Evolutionary conservation across 139 green algal species (phyloP).

Genomic region (Chlamydomonas schloesseri): DNA sequence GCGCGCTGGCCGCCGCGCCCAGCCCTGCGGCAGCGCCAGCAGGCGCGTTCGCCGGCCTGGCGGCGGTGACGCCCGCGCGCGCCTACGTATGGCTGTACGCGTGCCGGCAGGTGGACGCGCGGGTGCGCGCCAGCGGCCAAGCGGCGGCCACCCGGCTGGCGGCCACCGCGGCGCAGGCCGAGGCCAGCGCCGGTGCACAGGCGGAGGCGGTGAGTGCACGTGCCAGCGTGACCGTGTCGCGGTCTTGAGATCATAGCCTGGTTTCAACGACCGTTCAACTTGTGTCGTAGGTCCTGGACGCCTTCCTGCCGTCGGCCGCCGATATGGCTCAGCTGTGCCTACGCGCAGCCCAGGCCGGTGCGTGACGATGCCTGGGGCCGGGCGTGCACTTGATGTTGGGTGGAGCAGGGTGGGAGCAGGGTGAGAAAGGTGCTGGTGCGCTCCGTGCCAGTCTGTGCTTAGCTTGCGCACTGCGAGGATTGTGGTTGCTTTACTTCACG

Average conservation of each 20-base stretch:
- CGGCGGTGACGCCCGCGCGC: neutral
- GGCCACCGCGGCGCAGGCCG: neutral
- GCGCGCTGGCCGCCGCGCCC: neutral
- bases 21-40: no score
- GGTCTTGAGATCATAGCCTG: neutral
- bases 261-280: no score
- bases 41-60: no score
- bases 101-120: neutral
- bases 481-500: no score
- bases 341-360: conserved; percentile 5
- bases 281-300: conserved; percentile 1
- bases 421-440: neutral
- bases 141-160: neutral
- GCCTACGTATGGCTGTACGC: conserved; percentile 16
- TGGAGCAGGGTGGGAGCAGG: neutral
- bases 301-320: neutral
- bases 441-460: no score
- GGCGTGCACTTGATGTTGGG: no score
- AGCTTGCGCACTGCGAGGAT: no score
- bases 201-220: conserved; percentile 6
- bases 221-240: neutral
- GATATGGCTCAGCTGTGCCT: conserved; percentile 10
- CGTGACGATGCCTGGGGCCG: neutral
- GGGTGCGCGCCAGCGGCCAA: neutral
- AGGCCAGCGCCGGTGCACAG: conserved; percentile 23